Base-by-base conservation (phyloP, 2,329 filamentous ascomycete genomes). In the Metarhizium rileyi region DNA sequence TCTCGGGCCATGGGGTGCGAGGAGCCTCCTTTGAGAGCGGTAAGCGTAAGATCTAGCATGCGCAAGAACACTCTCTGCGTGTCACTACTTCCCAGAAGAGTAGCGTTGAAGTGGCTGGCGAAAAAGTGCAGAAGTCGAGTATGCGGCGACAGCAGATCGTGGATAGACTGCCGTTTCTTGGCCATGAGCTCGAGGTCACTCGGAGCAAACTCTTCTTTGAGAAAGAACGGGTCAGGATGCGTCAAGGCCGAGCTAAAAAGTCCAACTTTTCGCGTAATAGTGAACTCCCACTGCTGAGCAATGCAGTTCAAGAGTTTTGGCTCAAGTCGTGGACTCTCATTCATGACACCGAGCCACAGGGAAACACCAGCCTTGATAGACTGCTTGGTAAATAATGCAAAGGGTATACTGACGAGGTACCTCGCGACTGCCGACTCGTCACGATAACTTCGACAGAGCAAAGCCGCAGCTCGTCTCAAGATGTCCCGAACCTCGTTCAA, bases 361-460 rank as follows among this genome's bases (percentile, higher is more conserved):
- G 93, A 96, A 33, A 96, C 86, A 5, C 93, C 94, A 46, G 97
- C 80, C 63, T 95, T 95, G 64, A 98, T 93, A 2, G 90, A 93
- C 61, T 95, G 87, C 64, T 95, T 95, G 5, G 86, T 94, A 64
- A 98, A 97, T 44, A 95, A 80, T 38, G 81, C 80, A 66, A 98
- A 98, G 0, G 93, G 94, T 53, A 98, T 93, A 57, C 81, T 84
- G 54, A 99, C 91, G 16, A 99, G 76, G 61, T 94, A 86, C 61
- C 91, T 87, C 12, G 89, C 82, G 50, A 96, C 84, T 1, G 86
- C 80, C 50, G 84, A 84, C 61, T 90, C 85, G 53, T 90, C 84
- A 42, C 78, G 80, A 53, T 82, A 78, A 55, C 81, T 85, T 49
- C 86, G 82, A 65, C 90, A 97, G 5, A 98, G 76, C 16, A 97